Evolutionary conservation across 805 yeast species (phyloP).

Genomic region (Sporopachydermia quercuum): DNA sequence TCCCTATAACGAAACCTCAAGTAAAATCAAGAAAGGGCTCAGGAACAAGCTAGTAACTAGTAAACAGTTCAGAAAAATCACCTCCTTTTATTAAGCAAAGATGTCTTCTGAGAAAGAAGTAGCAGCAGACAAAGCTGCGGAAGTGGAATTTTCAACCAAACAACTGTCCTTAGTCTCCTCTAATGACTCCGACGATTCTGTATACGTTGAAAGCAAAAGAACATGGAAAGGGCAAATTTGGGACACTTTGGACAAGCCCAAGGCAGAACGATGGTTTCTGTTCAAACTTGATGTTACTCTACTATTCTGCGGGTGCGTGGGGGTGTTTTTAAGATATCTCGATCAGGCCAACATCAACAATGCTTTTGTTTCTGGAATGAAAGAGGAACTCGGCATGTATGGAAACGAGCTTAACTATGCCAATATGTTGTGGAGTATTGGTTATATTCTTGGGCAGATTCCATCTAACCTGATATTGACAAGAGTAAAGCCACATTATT

Average conservation of each 20-base stretch:
- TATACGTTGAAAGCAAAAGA: too few species aligned
- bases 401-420: constrained; percentile 45
- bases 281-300: constrained; percentile 20
- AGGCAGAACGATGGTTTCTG: constrained; percentile 16
- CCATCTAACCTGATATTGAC: constrained; percentile 44
- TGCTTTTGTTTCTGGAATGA: constrained; percentile 54
- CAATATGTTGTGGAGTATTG: constrained; percentile 43
- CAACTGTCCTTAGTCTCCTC: too few species aligned
- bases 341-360: constrained; percentile 47
- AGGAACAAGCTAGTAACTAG: too few species aligned
- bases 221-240: too few species aligned
- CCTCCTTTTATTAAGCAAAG: too few species aligned
- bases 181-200: too few species aligned
- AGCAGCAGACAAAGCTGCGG: too few species aligned
- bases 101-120: too few species aligned
- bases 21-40: too few species aligned
- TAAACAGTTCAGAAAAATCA: too few species aligned
- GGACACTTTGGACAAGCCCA: constrained; percentile 16
- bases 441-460: constrained; percentile 44
- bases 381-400: constrained; percentile 35
- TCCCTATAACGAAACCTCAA: too few species aligned
- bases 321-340: constrained; percentile 37
- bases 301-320: constrained; percentile 18
- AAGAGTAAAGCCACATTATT: constrained; percentile 37
- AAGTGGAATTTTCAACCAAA: too few species aligned